Evolutionary conservation across 1,284 basidiomycete species (phyloP), one percentile per base, ranked within the genome.

Genomic region (Fomitopsis betulina): DNA sequence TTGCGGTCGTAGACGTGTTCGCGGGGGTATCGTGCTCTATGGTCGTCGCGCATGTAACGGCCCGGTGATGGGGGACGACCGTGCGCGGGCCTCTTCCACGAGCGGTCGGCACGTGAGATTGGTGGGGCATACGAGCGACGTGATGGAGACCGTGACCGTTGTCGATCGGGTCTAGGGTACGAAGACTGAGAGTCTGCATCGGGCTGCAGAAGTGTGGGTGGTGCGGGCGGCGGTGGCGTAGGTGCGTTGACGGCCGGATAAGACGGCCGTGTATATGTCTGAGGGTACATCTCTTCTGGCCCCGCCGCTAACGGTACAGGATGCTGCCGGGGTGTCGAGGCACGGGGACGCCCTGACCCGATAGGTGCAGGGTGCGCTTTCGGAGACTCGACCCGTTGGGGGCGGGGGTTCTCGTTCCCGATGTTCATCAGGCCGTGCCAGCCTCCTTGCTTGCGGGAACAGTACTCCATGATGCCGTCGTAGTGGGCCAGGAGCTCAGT

Each of bases 401-500:
- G 25, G 25, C 15, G 6, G n/a, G 25, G 25, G 45, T 32, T 15
- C 1, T 23, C 10, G 21, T 15, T 15, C 2, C 19, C 23, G 13
- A 51, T 9, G 19, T 21, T 17, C 32, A 35, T 33, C n/a, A 35
- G 7, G 10, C 8, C 13, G 45, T 47, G 21, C 52, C 47, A 54
- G 38, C 42, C 35, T 5, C 50, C 47, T 40, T 27, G 37, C 49
- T 37, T 42, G 38, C 43, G 37, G 32, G 54, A 21, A 32, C 56
- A 58, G 10, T 50, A 43, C 19, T 56, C 37, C 49, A 58, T 50
- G 30, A 63, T 33, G 6, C 42, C 49, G n/a, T 45, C 25, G 54
- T 61, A 61, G 47, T 64, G 63, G 15, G 55, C 52, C 21, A 57
- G 42, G 5, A 64, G 54, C 32, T 56, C 59, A 15, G 40, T 49